A percentile compares a stretch with the other conserved stretches of the same genome.
phyloP scores from a whole-genome alignment of 2,329 filamentous ascomycete species.

The Xylariaceae sp. region DNA sequence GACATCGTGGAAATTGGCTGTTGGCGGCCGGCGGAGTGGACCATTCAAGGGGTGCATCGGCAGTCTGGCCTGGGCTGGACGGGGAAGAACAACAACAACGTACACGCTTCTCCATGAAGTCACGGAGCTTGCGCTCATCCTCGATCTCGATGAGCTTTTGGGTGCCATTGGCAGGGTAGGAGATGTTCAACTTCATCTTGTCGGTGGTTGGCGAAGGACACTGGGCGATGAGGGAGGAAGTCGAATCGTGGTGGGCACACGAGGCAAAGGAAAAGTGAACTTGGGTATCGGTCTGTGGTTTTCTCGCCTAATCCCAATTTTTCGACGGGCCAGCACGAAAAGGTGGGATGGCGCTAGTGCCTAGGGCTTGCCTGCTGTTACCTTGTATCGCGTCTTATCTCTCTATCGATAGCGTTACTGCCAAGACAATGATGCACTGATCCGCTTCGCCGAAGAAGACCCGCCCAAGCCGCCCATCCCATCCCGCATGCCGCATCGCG shows the following conservation, averaged over 20 bases:
- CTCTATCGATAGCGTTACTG: not conserved
- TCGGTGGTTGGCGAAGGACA: constrained; percentile 38
- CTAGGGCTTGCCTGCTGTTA: constrained; percentile 27
- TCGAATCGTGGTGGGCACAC: constrained; percentile 26
- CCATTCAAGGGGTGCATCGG: too few species aligned
- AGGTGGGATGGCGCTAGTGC: constrained; percentile 19
- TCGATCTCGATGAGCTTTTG: constrained; percentile 99
- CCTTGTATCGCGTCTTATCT: not conserved
- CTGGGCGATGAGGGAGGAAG: constrained; percentile 30
- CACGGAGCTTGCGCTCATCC: constrained; percentile 97
- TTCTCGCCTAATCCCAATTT: constrained; percentile 33
- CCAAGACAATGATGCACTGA: not conserved
- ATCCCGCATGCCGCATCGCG: not conserved
- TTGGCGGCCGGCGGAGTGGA: too few species aligned
- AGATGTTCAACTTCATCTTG: constrained; percentile 74
- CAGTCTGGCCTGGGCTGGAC: constrained; percentile 12
- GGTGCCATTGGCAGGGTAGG: constrained; percentile 97
- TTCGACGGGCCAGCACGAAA: constrained; percentile 21
- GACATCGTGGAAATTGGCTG: too few species aligned
- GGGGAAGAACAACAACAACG: constrained; percentile 36
- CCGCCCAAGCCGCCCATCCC: constrained; percentile 9
- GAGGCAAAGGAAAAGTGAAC: constrained; percentile 21
- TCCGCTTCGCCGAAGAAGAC: constrained; percentile 13
- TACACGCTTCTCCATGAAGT: constrained; percentile 98
- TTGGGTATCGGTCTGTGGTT: constrained; percentile 26